These are phyloP conservation scores for Pythium rishiriense DNA, from an alignment of 352 stramenopile genomes.

Conservation along the genomic window DNA sequence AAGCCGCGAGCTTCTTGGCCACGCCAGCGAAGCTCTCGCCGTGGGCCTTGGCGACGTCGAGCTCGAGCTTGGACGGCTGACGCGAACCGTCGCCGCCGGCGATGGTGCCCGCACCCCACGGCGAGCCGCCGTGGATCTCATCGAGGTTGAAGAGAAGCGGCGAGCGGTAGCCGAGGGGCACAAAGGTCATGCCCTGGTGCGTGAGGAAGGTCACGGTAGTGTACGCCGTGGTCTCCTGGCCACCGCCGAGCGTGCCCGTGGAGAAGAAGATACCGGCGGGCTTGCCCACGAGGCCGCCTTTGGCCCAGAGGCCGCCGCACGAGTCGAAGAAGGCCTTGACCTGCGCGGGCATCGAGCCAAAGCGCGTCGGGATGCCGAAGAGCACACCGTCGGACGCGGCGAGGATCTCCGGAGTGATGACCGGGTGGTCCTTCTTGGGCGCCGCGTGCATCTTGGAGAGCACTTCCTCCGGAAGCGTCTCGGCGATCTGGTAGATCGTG, in stretches of 20 bases:
- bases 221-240: constrained; percentile 89
- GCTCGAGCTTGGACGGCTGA: constrained; percentile 78
- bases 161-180: constrained; percentile 80
- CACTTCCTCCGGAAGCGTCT: constrained; percentile 72
- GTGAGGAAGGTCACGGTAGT: constrained; percentile 85
- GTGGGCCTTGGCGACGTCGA: constrained; percentile 74
- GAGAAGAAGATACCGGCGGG: constrained; percentile 88
- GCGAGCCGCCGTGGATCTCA: constrained; percentile 71
- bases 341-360: constrained; percentile 81
- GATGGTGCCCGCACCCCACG: constrained; percentile 86
- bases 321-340: constrained; percentile 90
- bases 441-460: constrained; percentile 67
- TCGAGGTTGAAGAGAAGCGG: constrained; percentile 73
- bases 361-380: constrained; percentile 86
- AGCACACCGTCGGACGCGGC: constrained; percentile 71
- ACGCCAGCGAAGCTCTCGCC: constrained; percentile 83
- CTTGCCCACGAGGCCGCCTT: constrained; percentile 84
- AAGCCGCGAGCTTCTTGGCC: constrained; percentile 82
- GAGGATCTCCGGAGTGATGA: constrained; percentile 57
- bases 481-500: constrained; percentile 62
- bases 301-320: constrained; percentile 83
- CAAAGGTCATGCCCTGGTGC: constrained; percentile 91
- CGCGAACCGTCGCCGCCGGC: constrained; percentile 80
- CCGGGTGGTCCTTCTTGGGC: constrained; percentile 57
- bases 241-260: constrained; percentile 74